Evolutionary conservation across 805 yeast species (phyloP), one percentile per base, ranked within the genome.

Genomic region (Hyphopichia homilentoma): DNA sequence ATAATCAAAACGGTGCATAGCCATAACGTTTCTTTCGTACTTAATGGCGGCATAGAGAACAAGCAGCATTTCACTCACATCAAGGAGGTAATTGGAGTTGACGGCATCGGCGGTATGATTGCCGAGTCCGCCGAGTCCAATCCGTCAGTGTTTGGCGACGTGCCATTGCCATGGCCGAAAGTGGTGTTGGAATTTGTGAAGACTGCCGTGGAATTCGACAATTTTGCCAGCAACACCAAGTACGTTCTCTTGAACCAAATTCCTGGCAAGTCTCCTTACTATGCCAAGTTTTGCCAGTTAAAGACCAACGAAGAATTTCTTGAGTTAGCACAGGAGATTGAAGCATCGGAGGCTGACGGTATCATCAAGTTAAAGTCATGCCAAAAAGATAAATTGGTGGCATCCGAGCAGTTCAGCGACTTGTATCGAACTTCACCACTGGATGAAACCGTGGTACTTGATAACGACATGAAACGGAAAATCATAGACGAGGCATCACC

Each of bases 41-140:
- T 89, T 21, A 93, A 93, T 54, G 98, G 98, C 5, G 86, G 75
- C 15, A 59, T 93, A 4, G 59, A 59, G 30, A 65, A 75, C 30
- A 63, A 78, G 27, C 39, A 48, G 4, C 93, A 89, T 34, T 76
- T 72, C 39, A 39, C 45, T 6, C 60, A 62, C 16, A 49, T 89
- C 25, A 81, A 76, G 47, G 44, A 57, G 7, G 52, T 58, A n/a
- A 74, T 72, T 44, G 76, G 80, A 1, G 69, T 70, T 2, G 74
- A 75, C 32, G 60, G 49, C 7, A 43, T 82, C n/a, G 95, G 97
- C 4, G 89, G 86, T 5, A 90, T 93, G 98, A 79, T 89, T 48
- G 98, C 97, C 1, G 82, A 86, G 20, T 77, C 79, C 19, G 97
- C 97, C 0, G 97, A 93, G 58, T 51, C 72, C 5, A 89, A 93